Conservation (phyloP, 2,329 filamentous ascomycete genomes). For the Grosmannia huntii region DNA sequence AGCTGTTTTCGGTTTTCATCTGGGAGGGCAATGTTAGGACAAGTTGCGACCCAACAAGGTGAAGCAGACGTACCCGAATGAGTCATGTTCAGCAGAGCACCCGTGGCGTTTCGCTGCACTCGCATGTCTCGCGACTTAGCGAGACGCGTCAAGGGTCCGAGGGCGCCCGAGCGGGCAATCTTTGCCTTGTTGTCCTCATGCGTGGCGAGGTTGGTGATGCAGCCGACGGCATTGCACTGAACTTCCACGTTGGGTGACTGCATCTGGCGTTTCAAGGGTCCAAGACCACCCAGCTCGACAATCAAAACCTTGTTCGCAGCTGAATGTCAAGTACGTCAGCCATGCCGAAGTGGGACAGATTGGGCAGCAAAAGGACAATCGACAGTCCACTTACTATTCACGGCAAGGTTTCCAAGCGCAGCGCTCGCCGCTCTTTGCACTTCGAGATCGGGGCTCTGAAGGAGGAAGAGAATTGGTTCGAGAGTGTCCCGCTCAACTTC, state of each 20-base stretch:
- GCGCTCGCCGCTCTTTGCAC: constrained; percentile 94
- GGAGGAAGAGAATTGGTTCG: constrained; percentile 86
- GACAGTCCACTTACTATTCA: constrained; percentile 61
- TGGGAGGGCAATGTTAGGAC: constrained; percentile 20
- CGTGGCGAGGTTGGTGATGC: constrained; percentile 95
- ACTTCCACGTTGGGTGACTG: constrained; percentile 96
- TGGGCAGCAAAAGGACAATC: background rate
- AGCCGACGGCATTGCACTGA: constrained; percentile 97
- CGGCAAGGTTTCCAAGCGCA: constrained; percentile 86
- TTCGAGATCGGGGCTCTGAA: constrained; percentile 92
- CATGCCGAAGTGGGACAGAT: background rate
- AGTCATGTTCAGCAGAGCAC: constrained; percentile 95
- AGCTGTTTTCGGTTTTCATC: constrained; percentile 97
- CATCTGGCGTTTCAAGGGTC: constrained; percentile 94
- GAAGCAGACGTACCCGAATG: constrained; percentile 60
- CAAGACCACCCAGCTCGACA: constrained; percentile 79
- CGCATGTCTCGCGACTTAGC: constrained; percentile 98
- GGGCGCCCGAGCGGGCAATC: constrained; percentile 86
- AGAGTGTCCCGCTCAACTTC: constrained; percentile 92
- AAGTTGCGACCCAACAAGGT: background rate
- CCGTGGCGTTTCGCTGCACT: constrained; percentile 93
- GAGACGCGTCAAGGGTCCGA: constrained; percentile 78
- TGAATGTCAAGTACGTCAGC: constrained; percentile 23
- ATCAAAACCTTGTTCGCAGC: constrained; percentile 97
- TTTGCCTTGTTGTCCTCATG: constrained; percentile 99